Base-by-base conservation (phyloP, 805 yeast species). In the Ogataea populi-albae region DNA sequence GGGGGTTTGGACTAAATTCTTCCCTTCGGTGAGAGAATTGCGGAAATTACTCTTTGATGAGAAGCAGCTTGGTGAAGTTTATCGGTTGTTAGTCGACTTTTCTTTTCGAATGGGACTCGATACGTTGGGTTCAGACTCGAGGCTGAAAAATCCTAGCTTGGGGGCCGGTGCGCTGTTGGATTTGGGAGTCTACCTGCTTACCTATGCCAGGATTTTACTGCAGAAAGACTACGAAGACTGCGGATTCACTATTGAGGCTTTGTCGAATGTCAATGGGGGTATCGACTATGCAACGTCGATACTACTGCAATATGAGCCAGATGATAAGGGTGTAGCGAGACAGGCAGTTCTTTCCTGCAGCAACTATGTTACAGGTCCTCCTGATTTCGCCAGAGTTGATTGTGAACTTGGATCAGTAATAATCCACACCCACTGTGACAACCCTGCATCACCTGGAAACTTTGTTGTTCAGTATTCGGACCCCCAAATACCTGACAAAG, bases 141-240 rank as follows among this genome's bases (percentile, higher is more conserved):
- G 80, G 32, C 48, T 72, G 37, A 57, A 69, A 37, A 66, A 70
- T 49, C 68, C 65, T 4, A 53, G 56, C 12, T 62, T 73, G 30
- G 81, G 76, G 4, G 83, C 77, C 10, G 81, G 83, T 16, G 71
- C 78, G 1, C 49, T 75, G 30, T 64, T 75, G 45, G 82, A 77
- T 50, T 60, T 75, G 37, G 80, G 81, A 2, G 65, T 75, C 32
- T 77, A 77, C 42, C 57, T 73, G 4, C 43, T 74, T 32, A 73
- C 75, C 3, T 75, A 68, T 47, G 57, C 65, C 12, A 51, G 77
- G 35, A 37, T 68, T 7, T 57, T 69, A 17, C 46, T 69, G 38
- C 68, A 66, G 44, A 48, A 56, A 23, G 67, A 69, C 17, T 47
- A 51, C 23, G 48, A 57, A 10, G 57, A 55, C 32, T 45, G 57